Evolutionary conservation across 441 rosid species (phyloP), one percentile per base, ranked within the genome.

Genomic region (Mallotus japonicus): DNA sequence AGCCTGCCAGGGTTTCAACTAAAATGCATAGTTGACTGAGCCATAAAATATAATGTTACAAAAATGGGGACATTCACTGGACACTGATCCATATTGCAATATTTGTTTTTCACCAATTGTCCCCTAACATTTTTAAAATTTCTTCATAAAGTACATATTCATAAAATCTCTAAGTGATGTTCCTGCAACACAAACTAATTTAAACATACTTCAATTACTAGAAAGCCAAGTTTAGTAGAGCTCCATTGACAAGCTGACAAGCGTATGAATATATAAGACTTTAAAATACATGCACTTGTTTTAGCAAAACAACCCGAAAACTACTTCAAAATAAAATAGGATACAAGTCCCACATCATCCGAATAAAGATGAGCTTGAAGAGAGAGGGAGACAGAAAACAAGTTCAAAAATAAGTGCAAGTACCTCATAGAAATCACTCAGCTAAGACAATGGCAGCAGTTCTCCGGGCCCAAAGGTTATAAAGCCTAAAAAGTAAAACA

Each of bases 391-490:
- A 3, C 13, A 40, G 42, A 7, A 28, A 28, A 8, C n/a, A 62
- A 73, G 53, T 10, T 16, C 22, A 6, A 55, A 13, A 34, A 34
- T 34, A 34, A 34, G 40, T 34, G 40, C 40, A 34, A 32, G 16
- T 65, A 73, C 71, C 76, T 57, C 56, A 28, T 12, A 58, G 15
- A 51, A 34, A 71, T 32, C 44, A 13, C 68, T 58, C 8, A 7
- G 14, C 46, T 34, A 11, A 10, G 3, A 19, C 58, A 44, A 46
- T 63, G 58, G 53, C 51, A 55, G 55, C 28, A 57, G 16, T 46
- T 57, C 49, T 0, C 13, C 10, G 24, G 37, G 72, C 68, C 58
- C 57, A 47, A 67, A 67, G 62, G 20, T 68, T 22, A 40, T 7
- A 67, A 37, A 65, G 20, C 73, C 77, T 69, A 16, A 61, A 67